These are phyloP conservation scores for Metschnikowia kunwiensis DNA, from an alignment of 805 yeast species.

Conservation along the genomic window DNA sequence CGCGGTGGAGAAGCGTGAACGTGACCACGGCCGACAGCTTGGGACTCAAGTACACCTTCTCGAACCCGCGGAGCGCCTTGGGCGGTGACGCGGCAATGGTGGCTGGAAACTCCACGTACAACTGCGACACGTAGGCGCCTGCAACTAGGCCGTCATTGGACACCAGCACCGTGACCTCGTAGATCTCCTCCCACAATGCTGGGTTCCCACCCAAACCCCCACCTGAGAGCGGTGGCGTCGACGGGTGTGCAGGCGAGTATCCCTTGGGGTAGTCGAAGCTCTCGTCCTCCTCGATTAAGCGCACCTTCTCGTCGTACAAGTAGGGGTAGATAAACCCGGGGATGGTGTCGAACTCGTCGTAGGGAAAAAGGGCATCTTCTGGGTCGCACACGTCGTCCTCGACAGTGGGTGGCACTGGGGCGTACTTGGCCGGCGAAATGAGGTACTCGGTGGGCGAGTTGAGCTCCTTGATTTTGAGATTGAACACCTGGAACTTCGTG, in stretches of 20 bases:
- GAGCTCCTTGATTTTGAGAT: slow-evolving; percentile 40
- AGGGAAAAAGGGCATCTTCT: slow-evolving; percentile 52
- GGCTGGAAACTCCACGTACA: slow-evolving; percentile 52
- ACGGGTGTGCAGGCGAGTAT: slow-evolving; percentile 33
- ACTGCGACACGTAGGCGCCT: slow-evolving; percentile 51
- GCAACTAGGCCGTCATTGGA: slow-evolving; percentile 44
- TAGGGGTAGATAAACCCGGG: slow-evolving; percentile 60
- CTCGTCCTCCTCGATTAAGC: slow-evolving; percentile 35
- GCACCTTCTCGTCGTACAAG: slow-evolving; percentile 36
- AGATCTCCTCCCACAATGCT: slow-evolving; percentile 53
- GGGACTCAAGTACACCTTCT: slow-evolving; percentile 46
- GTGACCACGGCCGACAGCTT: slow-evolving; percentile 36
- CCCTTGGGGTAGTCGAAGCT: slow-evolving; percentile 39
- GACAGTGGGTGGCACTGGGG: slow-evolving; percentile 39
- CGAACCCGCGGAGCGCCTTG: slow-evolving; percentile 53
- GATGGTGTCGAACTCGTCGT: slow-evolving; percentile 48
- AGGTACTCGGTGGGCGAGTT: slow-evolving; percentile 44
- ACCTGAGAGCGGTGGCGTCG: slow-evolving; percentile 38
- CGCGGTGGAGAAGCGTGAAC: slow-evolving; percentile 50
- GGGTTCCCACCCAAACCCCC: slow-evolving; percentile 63
- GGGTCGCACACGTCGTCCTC: slow-evolving; percentile 53
- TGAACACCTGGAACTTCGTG: slow-evolving; percentile 38
- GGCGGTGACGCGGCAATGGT: slow-evolving; percentile 50
- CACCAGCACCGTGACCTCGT: slow-evolving; percentile 44
- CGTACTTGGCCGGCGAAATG: slow-evolving; percentile 45